phyloP scores from a whole-genome alignment of 2,329 filamentous ascomycete genomes.

The Clonostachys chloroleuca region DNA sequence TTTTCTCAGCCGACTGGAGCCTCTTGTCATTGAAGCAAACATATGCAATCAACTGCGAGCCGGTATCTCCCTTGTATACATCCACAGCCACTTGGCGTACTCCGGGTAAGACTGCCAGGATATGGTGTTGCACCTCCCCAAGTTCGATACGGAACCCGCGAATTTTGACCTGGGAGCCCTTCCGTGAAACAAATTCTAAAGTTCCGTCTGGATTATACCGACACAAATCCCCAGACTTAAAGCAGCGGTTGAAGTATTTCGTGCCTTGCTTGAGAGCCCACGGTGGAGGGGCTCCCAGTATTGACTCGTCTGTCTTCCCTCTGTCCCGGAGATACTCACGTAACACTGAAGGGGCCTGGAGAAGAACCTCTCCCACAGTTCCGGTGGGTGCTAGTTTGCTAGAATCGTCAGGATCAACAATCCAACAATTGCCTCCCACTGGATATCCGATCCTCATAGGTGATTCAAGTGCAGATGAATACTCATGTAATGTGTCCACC shows the following conservation, averaged over 20 bases:
- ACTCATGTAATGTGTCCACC: neutral
- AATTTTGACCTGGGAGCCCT: slow-evolving; percentile 38
- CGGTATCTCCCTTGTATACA: slow-evolving; percentile 1
- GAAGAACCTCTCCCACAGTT: slow-evolving; percentile 7
- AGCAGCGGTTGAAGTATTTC: slow-evolving; percentile 2
- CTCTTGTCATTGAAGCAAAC: neutral
- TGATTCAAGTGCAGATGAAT: neutral
- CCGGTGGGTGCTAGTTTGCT: slow-evolving; percentile 4
- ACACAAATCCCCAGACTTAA: slow-evolving; percentile 5
- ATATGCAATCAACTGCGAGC: neutral
- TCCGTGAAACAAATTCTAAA: neutral
- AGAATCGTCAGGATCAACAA: slow-evolving; percentile 9
- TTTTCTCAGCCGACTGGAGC: neutral
- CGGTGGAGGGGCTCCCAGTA: neutral
- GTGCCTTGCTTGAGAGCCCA: neutral
- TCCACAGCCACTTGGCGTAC: slow-evolving; percentile 1
- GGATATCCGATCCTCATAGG: neutral
- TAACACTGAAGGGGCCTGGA: slow-evolving; percentile 27
- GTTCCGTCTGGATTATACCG: neutral
- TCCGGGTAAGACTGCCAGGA: neutral
- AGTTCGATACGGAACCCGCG: slow-evolving; percentile 47
- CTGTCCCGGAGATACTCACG: slow-evolving; percentile 38
- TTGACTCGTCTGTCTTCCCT: slow-evolving; percentile 14
- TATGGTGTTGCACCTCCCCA: slow-evolving; percentile 4
- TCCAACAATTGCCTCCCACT: slow-evolving; percentile 5